These are phyloP conservation scores for Trametes cinnabarina DNA, from an alignment of 768 basidiomycete genomes.

Conservation along the genomic window DNA sequence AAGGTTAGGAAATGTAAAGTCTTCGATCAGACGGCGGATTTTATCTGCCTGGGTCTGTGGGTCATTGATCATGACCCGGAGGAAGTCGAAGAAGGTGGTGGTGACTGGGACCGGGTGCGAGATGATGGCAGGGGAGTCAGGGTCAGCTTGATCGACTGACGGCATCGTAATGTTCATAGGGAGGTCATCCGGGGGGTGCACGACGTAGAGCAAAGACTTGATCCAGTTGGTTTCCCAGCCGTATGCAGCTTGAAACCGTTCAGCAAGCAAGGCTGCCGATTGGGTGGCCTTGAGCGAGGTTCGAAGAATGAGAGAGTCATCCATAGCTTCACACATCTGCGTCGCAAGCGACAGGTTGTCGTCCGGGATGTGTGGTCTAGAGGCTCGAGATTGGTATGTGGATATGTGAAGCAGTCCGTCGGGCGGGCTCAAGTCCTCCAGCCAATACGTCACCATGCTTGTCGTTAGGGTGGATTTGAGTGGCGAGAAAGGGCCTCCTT, in stretches of 20 bases:
- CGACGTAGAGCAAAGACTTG: background rate
- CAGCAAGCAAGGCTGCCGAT: background rate
- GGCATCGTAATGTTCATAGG: too few species aligned
- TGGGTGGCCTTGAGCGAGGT: background rate
- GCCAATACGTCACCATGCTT: conserved; percentile 23
- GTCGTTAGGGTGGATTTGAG: conserved; percentile 32
- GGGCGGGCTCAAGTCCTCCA: conserved; percentile 12
- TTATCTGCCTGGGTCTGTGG: background rate
- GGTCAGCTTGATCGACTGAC: too few species aligned
- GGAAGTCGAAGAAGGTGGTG: background rate
- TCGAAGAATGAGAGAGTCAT: too few species aligned
- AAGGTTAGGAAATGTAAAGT: background rate
- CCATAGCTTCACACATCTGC: too few species aligned
- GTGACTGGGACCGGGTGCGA: background rate
- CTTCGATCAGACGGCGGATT: background rate
- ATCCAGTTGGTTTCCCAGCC: background rate
- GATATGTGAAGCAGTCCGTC: too few species aligned
- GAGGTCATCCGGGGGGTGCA: background rate
- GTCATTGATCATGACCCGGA: background rate
- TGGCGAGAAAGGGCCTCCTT: conserved; percentile 30
- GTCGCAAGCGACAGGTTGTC: too few species aligned
- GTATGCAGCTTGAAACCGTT: background rate
- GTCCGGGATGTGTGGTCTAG: too few species aligned
- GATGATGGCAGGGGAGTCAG: background rate
- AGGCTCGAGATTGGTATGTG: too few species aligned